Percentiles rank a stretch among this genome's conserved stretches.
Conservation (phyloP, 2,329 filamentous ascomycete genomes). For the Cladosporium sp. region DNA sequence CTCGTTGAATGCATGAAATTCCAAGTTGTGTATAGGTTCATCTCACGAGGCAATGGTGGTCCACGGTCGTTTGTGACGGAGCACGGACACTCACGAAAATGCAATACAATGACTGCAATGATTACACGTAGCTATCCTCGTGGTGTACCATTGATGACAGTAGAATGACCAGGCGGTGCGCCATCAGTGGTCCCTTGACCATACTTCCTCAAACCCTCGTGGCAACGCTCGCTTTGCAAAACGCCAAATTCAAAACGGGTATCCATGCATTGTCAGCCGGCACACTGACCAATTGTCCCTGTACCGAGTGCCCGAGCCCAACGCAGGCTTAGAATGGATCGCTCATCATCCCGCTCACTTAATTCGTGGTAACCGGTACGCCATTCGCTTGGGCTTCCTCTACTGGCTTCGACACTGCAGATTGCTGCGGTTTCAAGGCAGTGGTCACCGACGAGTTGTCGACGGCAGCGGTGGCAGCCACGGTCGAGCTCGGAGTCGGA, state of each 20-base stretch:
- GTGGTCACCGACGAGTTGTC: not conserved
- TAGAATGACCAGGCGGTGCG: too few relatives aligned
- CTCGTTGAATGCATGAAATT: too few relatives aligned
- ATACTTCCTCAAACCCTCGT: not conserved
- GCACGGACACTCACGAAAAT: too few relatives aligned
- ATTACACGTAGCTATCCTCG: too few relatives aligned
- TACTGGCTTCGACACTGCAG: not conserved
- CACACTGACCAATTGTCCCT: not conserved
- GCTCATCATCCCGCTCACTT: not conserved
- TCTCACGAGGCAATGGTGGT: too few relatives aligned
- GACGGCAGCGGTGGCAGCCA: not conserved
- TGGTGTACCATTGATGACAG: too few relatives aligned
- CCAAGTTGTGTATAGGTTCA: too few relatives aligned
- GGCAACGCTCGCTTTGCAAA: not conserved
- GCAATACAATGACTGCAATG: too few relatives aligned
- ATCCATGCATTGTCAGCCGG: not conserved
- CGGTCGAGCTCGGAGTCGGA: constrained; percentile 1
- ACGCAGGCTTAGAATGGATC: not conserved
- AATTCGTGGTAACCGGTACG: not conserved
- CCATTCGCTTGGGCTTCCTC: not conserved
- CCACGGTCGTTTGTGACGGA: too few relatives aligned
- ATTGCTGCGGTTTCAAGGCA: not conserved
- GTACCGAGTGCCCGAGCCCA: not conserved
- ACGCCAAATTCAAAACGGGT: not conserved
- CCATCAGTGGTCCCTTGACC: too few relatives aligned